phyloP scores from a whole-genome alignment of 495 filamentous ascomycete genomes.

The Aspergillus mulundensis region DNA sequence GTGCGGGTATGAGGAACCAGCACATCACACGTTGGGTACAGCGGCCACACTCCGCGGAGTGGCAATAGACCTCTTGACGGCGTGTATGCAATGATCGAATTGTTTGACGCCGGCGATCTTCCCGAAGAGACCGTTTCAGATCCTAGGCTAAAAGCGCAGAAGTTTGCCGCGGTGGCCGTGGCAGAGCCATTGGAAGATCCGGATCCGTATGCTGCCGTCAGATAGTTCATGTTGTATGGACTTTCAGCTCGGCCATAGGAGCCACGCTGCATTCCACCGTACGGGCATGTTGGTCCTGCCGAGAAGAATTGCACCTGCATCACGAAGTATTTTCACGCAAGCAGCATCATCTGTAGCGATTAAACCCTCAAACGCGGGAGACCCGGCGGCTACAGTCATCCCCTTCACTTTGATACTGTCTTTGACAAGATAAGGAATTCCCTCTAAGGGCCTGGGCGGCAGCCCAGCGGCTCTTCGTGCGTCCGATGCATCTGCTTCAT shows the following conservation, averaged over 20 bases:
- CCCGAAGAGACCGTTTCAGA: conserved; percentile 38
- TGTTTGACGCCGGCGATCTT: conserved; percentile 36
- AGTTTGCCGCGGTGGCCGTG: conserved; percentile 32
- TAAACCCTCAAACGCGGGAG: conserved; percentile 54
- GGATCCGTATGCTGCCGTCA: conserved; percentile 35
- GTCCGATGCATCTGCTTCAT: too few relatives aligned
- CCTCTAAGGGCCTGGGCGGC: conserved; percentile 65
- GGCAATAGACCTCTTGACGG: conserved; percentile 34
- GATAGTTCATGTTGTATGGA: conserved; percentile 29
- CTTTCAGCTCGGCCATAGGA: conserved; percentile 34
- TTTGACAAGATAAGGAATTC: conserved; percentile 69
- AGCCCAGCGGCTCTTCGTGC: too few relatives aligned
- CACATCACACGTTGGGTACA: conserved; percentile 37
- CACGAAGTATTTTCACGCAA: conserved; percentile 48
- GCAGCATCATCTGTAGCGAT: conserved; percentile 61
- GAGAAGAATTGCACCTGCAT: conserved; percentile 62
- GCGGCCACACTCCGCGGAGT: conserved; percentile 32
- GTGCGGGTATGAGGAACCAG: conserved; percentile 35
- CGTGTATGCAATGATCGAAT: conserved; percentile 35
- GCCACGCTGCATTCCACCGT: conserved; percentile 40
- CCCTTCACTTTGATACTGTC: conserved; percentile 69
- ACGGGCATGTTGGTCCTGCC: conserved; percentile 47
- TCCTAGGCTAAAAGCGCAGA: conserved; percentile 37
- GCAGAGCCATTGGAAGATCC: conserved; percentile 39
- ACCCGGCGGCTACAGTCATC: conserved; percentile 53